These are phyloP conservation scores for Pseudocercospora fuligena DNA, from an alignment of 2,329 filamentous ascomycete species.

Conservation along the genomic window DNA sequence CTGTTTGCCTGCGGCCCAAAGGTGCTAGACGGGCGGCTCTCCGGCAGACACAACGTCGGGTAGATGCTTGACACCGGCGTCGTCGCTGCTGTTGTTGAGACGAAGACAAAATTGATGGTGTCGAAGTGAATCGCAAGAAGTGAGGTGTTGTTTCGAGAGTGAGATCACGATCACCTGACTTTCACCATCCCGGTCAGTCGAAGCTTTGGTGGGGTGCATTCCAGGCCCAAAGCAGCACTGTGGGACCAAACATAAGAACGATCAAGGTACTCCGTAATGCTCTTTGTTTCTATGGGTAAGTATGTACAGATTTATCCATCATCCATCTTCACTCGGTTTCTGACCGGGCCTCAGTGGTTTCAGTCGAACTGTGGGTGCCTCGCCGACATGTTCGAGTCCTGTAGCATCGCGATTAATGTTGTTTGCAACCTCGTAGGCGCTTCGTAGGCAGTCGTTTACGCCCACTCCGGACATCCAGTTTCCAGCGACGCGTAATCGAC, in stretches of 20 bases:
- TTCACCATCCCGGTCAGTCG: background rate
- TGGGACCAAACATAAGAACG: background rate
- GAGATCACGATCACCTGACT: background rate
- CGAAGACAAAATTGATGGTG: no score
- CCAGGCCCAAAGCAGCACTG: background rate
- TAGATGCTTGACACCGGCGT: no score
- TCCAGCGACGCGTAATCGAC: conserved; percentile 66
- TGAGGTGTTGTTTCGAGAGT: background rate
- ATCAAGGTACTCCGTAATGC: background rate
- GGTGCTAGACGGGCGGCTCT: no score
- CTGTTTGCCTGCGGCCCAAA: conserved; percentile 22
- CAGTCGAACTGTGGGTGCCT: conserved; percentile 25
- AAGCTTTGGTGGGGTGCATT: background rate
- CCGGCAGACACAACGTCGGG: no score
- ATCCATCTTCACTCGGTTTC: conserved; percentile 10
- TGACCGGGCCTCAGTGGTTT: conserved; percentile 25
- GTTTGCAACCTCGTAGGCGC: conserved; percentile 60
- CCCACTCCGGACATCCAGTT: conserved; percentile 55
- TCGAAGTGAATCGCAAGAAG: background rate
- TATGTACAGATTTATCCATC: conserved; percentile 28
- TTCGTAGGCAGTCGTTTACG: conserved; percentile 59
- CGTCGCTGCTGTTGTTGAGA: no score
- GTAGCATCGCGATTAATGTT: conserved; percentile 43
- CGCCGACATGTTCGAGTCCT: conserved; percentile 40
- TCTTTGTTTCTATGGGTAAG: conserved; percentile 5